phyloP scores from a whole-genome alignment of 768 basidiomycete species.

The Russula vinacea region DNA sequence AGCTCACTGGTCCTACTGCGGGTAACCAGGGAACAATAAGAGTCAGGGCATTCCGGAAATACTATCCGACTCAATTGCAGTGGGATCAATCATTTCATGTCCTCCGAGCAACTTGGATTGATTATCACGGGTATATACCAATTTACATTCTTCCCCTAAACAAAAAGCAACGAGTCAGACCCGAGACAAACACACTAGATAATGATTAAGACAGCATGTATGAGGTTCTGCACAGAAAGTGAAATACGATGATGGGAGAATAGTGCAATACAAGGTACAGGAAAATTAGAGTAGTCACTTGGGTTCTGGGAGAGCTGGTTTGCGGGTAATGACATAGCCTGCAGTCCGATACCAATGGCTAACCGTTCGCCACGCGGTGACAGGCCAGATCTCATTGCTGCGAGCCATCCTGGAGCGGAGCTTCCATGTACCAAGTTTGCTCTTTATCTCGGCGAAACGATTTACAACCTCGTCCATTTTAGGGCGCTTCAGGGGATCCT shows the following conservation, averaged over 20 bases:
- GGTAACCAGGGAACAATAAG: neutral
- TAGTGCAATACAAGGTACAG: neutral
- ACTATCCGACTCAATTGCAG: neutral
- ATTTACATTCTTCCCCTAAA: neutral
- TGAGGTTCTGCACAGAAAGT: neutral
- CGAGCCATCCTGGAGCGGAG: conserved; percentile 11
- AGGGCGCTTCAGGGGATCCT: conserved; percentile 38
- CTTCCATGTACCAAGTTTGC: conserved; percentile 1
- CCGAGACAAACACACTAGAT: neutral
- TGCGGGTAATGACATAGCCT: conserved; percentile 6
- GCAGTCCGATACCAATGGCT: conserved; percentile 9
- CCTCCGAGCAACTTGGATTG: neutral
- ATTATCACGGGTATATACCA: neutral
- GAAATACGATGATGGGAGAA: neutral
- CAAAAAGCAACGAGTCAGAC: neutral
- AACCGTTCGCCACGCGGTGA: neutral
- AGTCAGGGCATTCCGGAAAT: neutral
- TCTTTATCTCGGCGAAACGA: conserved; percentile 6
- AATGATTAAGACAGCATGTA: neutral
- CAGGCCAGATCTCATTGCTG: conserved; percentile 7
- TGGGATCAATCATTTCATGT: neutral
- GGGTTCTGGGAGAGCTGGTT: conserved; percentile 1
- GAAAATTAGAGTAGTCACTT: neutral
- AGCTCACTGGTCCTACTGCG: neutral
- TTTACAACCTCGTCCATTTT: conserved; percentile 36